Percentiles rank a stretch among this genome's conserved stretches.
phyloP scores from a whole-genome alignment of 306 rosid genomes.

The Cicer cuneatum region DNA sequence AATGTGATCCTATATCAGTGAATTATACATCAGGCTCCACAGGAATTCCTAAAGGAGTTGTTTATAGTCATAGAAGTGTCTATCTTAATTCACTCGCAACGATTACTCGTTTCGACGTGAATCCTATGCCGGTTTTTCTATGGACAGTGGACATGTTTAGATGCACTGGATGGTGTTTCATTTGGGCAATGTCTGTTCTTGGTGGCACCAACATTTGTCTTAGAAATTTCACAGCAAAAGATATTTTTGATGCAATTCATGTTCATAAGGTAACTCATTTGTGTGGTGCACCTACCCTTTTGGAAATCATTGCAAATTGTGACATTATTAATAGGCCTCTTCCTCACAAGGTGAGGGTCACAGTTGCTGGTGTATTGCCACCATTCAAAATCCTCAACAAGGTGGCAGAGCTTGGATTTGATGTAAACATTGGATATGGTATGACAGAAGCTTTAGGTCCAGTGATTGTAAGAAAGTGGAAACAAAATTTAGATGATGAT shows the following conservation, averaged over 20 bases:
- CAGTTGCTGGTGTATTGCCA: conserved; percentile 79
- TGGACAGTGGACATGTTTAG: conserved; percentile 99
- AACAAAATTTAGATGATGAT: conserved; percentile 43
- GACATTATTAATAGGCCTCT: conserved; percentile 34
- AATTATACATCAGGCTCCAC: conserved; percentile 89
- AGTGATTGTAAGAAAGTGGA: conserved; percentile 59
- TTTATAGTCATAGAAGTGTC: conserved; percentile 77
- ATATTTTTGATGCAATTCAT: conserved; percentile 58
- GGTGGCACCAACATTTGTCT: conserved; percentile 84
- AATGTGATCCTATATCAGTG: conserved; percentile 74
- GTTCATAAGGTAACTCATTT: conserved; percentile 70
- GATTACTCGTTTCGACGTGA: conserved; percentile 54
- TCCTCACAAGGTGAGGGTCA: conserved; percentile 55
- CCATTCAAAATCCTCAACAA: conserved; percentile 50
- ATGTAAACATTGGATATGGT: conserved; percentile 78
- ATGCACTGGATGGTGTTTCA: conserved; percentile 89
- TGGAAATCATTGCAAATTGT: conserved; percentile 56
- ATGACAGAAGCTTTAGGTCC: conserved; percentile 92
- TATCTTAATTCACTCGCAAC: conserved; percentile 71
- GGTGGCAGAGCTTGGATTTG: conserved; percentile 65
- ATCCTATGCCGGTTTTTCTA: conserved; percentile 60
- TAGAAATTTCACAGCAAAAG: conserved; percentile 52
- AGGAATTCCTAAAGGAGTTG: conserved; percentile 75
- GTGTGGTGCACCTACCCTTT: conserved; percentile 72
- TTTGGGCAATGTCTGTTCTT: conserved; percentile 77